phyloP scores from a whole-genome alignment of 1,284 basidiomycete genomes.

The Veloboletus limbatus region DNA sequence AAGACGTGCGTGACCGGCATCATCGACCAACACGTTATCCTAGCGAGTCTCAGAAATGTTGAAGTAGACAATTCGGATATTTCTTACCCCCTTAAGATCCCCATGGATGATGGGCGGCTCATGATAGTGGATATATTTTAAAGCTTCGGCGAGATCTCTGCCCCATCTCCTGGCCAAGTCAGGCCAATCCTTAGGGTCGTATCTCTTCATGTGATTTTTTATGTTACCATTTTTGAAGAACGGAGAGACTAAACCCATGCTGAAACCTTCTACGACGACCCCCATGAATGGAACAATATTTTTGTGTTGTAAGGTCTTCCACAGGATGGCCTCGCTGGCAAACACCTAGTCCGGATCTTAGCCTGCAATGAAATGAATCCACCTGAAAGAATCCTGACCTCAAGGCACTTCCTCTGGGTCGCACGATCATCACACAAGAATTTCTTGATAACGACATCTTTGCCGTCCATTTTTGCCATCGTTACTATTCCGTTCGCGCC shows the following conservation, averaged over 20 bases:
- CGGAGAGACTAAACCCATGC: slow-evolving; percentile 36
- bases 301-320: slow-evolving; percentile 25
- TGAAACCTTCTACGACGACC: slow-evolving; percentile 14
- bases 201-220: slow-evolving; percentile 21
- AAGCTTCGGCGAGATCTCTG: slow-evolving; percentile 31
- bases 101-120: slow-evolving; percentile 37
- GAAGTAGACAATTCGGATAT: background rate
- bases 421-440: slow-evolving; percentile 6
- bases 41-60: slow-evolving; percentile 15
- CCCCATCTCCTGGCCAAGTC: slow-evolving; percentile 24
- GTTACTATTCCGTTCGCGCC: slow-evolving; percentile 12
- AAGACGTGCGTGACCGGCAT: slow-evolving; percentile 29
- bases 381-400: slow-evolving; percentile 14
- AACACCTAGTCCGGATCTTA: slow-evolving; percentile 20
- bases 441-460: slow-evolving; percentile 21
- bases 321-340: slow-evolving; percentile 31
- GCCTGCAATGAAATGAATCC: background rate
- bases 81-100: slow-evolving; percentile 39
- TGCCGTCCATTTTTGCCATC: slow-evolving; percentile 7
- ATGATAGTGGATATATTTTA: slow-evolving; percentile 35
- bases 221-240: slow-evolving; percentile 39
- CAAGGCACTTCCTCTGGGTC: slow-evolving; percentile 3
- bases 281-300: slow-evolving; percentile 31
- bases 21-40: slow-evolving; percentile 36
- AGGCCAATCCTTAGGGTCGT: slow-evolving; percentile 20